Percentiles rank a stretch among this genome's conserved stretches.
phyloP scores from a whole-genome alignment of 106 monocot species.

The Platanthera guangdongensis region DNA sequence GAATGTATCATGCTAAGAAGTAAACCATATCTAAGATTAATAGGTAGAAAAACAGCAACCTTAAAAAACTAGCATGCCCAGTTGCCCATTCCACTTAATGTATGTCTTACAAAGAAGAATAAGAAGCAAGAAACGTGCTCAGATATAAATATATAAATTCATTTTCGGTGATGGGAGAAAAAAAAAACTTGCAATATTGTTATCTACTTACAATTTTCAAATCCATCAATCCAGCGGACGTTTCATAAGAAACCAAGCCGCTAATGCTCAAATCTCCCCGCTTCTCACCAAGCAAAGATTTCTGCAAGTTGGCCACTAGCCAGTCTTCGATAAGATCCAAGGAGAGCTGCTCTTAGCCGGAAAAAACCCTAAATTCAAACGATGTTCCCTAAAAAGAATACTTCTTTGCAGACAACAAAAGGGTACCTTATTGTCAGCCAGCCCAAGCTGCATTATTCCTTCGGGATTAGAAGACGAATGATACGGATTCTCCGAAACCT shows the following conservation, averaged over 20 bases:
- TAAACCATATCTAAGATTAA: too few species aligned
- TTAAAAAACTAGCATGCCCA: too few species aligned
- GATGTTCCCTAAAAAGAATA: not conserved
- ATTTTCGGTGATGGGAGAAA: not conserved
- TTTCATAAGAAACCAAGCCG: slow-evolving; percentile 46
- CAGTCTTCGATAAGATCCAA: slow-evolving; percentile 48
- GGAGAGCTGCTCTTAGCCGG: slow-evolving; percentile 33
- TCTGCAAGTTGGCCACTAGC: slow-evolving; percentile 22
- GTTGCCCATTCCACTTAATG: too few species aligned
- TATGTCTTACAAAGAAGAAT: too few species aligned
- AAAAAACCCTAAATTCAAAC: slow-evolving; percentile 13
- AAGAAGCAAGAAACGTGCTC: too few species aligned
- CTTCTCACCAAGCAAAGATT: slow-evolving; percentile 18
- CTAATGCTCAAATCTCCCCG: slow-evolving; percentile 23
- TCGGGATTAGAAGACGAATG: slow-evolving; percentile 32
- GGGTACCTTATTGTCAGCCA: slow-evolving; percentile 53
- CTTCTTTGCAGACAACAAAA: not conserved
- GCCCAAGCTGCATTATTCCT: slow-evolving; percentile 51
- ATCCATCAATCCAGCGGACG: slow-evolving; percentile 55
- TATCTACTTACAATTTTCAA: slow-evolving; percentile 56
- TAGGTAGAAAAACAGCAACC: too few species aligned
- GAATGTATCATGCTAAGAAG: too few species aligned
- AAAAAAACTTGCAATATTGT: not conserved
- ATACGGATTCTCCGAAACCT: slow-evolving; percentile 31
- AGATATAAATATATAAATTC: too few species aligned